Evolutionary conservation across 345 rosid genomes (phyloP).

Genomic region (Camelina neglecta): DNA sequence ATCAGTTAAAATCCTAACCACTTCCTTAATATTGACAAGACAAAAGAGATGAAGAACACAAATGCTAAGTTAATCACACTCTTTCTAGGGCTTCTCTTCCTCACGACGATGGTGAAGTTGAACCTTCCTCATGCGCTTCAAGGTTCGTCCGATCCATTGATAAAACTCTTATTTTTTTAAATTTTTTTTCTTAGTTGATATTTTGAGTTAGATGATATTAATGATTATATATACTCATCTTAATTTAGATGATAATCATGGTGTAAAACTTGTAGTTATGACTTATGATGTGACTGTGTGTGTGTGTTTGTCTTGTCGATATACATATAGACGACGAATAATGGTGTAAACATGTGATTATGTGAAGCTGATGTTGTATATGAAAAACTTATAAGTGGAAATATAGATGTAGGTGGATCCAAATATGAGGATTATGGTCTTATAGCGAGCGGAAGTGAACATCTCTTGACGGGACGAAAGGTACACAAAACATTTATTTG

Average conservation of each 20-base stretch:
- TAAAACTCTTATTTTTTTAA: background rate
- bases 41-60: constrained; percentile 35
- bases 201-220: background rate
- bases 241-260: too few species aligned
- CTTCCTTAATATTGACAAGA: constrained; percentile 19
- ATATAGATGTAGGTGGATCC: constrained; percentile 36
- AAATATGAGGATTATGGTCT: constrained; percentile 27
- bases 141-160: constrained; percentile 22
- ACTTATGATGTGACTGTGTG: background rate
- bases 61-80: constrained; percentile 19
- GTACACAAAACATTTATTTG: constrained; percentile 13
- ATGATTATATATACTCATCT: background rate
- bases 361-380: constrained; percentile 10
- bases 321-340: background rate
- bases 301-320: background rate
- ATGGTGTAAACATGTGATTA: constrained; percentile 1
- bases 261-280: background rate
- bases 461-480: constrained; percentile 40
- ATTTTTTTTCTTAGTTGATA: background rate
- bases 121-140: constrained; percentile 25
- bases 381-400: constrained; percentile 21
- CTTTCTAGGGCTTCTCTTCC: constrained; percentile 32
- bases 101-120: constrained; percentile 25
- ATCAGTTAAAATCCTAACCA: background rate
- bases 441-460: constrained; percentile 24